Evolutionary conservation across 2,329 filamentous ascomycete species (phyloP).

Genomic region (Cryphonectria nitschkei): DNA sequence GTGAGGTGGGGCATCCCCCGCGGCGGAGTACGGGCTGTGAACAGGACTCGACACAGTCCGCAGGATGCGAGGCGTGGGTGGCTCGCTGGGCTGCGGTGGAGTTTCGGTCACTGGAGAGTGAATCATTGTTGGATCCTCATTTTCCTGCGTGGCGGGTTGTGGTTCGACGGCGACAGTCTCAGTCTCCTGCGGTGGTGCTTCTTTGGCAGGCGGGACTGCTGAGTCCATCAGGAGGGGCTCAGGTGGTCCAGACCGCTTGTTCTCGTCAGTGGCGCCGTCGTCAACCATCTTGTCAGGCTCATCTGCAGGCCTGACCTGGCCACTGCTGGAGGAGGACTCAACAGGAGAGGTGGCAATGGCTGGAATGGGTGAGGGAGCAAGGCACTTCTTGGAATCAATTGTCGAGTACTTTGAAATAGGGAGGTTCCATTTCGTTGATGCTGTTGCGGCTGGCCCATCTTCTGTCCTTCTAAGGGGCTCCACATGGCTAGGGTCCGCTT

Average conservation of each 20-base stretch:
- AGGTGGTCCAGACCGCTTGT: conserved; percentile 42
- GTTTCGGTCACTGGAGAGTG: conserved; percentile 31
- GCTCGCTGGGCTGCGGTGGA: conserved; percentile 35
- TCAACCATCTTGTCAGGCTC: conserved; percentile 32
- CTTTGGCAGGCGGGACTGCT: conserved; percentile 41
- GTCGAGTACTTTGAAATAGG: conserved; percentile 51
- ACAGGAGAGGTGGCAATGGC: conserved; percentile 29
- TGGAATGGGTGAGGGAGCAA: conserved; percentile 29
- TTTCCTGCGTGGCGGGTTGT: conserved; percentile 76
- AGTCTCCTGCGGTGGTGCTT: conserved; percentile 62
- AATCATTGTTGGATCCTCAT: conserved; percentile 78
- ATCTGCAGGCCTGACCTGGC: conserved; percentile 29
- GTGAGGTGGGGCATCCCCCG: conserved; percentile 50
- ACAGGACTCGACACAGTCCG: conserved; percentile 56
- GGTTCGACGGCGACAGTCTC: conserved; percentile 85
- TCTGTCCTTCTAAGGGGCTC: conserved; percentile 28
- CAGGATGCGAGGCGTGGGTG: conserved; percentile 40
- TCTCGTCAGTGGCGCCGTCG: conserved; percentile 36
- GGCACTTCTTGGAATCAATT: conserved; percentile 38
- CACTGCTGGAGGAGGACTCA: conserved; percentile 26
- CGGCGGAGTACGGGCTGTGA: conserved; percentile 49
- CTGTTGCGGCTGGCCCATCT: conserved; percentile 29
- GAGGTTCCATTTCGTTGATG: conserved; percentile 32
- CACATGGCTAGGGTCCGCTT: conserved; percentile 29
- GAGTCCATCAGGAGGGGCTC: conserved; percentile 62